A percentile compares a stretch with the other conserved stretches of the same genome.
Evolutionary conservation across 345 rosid genomes (phyloP).

Genomic region (Salix udensis): DNA sequence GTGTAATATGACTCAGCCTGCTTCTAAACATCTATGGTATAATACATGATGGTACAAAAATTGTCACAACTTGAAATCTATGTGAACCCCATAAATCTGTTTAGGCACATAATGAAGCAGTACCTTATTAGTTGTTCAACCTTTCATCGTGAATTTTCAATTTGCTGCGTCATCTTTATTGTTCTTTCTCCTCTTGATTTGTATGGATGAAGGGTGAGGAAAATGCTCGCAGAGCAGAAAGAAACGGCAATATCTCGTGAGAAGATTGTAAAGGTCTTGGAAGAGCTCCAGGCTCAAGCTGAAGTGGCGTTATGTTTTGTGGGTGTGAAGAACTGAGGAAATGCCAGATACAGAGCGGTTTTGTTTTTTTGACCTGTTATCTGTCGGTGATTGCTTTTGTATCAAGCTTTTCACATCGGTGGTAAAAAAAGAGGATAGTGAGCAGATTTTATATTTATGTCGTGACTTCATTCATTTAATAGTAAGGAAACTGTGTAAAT

Average conservation of each 20-base stretch:
- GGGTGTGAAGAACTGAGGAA: conserved; percentile 54
- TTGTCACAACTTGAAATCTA: background rate
- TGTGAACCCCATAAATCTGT: background rate
- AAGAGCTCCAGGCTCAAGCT: conserved; percentile 94
- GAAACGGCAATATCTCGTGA: conserved; percentile 53
- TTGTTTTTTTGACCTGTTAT: background rate
- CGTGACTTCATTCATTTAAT: background rate
- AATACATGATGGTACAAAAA: background rate
- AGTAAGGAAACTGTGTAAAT: background rate
- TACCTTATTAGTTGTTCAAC: background rate
- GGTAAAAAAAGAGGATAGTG: background rate
- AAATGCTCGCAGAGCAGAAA: conserved; percentile 55
- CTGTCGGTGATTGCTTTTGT: background rate
- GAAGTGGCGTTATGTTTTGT: conserved; percentile 94
- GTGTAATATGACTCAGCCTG: background rate
- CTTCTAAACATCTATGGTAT: background rate
- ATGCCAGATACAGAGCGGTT: background rate
- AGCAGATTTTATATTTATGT: background rate
- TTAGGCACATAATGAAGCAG: background rate
- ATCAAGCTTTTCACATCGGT: background rate
- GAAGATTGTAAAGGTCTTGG: conserved; percentile 71
- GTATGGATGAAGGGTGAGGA: conserved; percentile 58
- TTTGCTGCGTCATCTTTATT: conserved; percentile 7
- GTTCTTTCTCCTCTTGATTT: background rate
- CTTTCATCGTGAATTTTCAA: background rate